Percentiles rank a stretch among this genome's conserved stretches.
phyloP scores from a whole-genome alignment of 163 green algal genomes.

The Chlorella variabilis region DNA sequence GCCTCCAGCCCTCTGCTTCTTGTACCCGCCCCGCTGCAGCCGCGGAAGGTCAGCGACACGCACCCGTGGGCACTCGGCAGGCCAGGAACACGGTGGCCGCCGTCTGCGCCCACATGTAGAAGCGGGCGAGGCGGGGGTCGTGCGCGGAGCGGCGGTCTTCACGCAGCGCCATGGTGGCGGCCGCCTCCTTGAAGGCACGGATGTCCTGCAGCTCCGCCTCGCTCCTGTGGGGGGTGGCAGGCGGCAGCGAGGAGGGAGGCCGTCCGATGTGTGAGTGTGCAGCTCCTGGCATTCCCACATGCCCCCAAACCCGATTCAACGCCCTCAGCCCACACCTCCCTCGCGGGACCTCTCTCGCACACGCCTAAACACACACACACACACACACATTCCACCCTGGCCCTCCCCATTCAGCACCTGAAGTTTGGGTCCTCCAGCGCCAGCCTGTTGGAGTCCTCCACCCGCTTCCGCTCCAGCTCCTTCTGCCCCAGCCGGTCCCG shows the following conservation, averaged over 20 bases:
- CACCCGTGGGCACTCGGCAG: slow-evolving; percentile 71
- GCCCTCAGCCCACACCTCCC: no score
- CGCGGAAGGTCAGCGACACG: no score
- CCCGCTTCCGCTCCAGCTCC: slow-evolving; percentile 83
- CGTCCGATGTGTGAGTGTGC: no score
- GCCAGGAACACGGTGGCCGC: slow-evolving; percentile 64
- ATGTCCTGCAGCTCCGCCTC: slow-evolving; percentile 63
- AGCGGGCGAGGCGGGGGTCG: slow-evolving; percentile 61
- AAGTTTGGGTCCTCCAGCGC: slow-evolving; percentile 64
- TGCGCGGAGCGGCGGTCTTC: slow-evolving; percentile 45
- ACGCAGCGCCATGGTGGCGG: slow-evolving; percentile 24
- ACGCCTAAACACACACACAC: no score
- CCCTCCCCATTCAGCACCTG: no score
- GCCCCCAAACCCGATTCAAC: no score
- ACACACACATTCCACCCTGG: no score
- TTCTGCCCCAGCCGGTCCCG: slow-evolving; percentile 66
- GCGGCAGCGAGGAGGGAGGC: neutral
- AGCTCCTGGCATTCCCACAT: no score
- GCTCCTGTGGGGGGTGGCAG: neutral
- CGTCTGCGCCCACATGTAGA: slow-evolving; percentile 87
- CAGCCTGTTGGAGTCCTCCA: slow-evolving; percentile 70
- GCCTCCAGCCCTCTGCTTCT: no score
- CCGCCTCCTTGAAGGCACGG: slow-evolving; percentile 61
- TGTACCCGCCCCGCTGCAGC: no score
- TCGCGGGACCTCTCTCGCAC: no score